These are phyloP conservation scores for Tetratostichococcus sp. DNA, from an alignment of 139 green algal species.

Conservation along the genomic window DNA sequence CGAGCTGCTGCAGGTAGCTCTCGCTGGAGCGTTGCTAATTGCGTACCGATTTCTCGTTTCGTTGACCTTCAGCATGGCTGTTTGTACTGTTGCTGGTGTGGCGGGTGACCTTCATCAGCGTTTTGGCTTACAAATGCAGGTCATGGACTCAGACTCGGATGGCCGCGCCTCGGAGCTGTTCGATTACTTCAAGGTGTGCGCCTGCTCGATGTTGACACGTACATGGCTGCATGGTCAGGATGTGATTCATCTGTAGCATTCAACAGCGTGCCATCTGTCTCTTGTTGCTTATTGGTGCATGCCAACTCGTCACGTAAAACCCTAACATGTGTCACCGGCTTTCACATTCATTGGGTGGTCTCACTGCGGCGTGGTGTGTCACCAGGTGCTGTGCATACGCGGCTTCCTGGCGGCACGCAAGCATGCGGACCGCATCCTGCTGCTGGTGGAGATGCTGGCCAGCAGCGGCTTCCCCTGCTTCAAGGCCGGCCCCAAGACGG, in stretches of 20 bases:
- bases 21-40: no score
- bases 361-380: background rate
- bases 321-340: no score
- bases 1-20: conserved; percentile 74
- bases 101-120: no score
- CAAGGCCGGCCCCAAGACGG: conserved; percentile 67
- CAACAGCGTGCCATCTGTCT: no score
- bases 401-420: conserved; percentile 90
- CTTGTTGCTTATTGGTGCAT: no score
- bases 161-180: conserved; percentile 82
- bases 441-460: conserved; percentile 90
- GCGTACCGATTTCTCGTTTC: no score
- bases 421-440: conserved; percentile 85
- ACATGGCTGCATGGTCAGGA: no score
- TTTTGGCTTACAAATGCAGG: no score
- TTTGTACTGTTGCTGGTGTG: no score
- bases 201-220: background rate
- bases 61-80: no score
- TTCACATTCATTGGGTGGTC: background rate
- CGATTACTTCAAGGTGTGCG: conserved; percentile 79
- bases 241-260: no score
- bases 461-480: conserved; percentile 88
- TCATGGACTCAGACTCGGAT: conserved; percentile 90
- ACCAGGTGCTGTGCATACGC: conserved; percentile 89
- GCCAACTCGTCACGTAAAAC: no score